Evolutionary conservation across 1,284 basidiomycete species (phyloP).

Genomic region (Moesziomyces parantarcticus): DNA sequence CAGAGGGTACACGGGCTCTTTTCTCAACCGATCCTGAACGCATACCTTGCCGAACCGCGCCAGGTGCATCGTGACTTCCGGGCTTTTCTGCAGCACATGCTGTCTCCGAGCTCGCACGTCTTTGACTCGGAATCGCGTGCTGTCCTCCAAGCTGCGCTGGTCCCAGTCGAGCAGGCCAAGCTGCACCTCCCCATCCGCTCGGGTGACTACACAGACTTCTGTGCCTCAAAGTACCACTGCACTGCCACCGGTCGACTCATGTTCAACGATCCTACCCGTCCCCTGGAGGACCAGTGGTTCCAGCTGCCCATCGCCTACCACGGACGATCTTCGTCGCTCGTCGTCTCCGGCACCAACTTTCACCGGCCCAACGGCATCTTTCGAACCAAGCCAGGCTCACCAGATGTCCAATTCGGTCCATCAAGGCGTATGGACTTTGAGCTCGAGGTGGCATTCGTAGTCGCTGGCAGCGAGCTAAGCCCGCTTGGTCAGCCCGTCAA

Average conservation of each 20-base stretch:
- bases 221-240: constrained; percentile 38
- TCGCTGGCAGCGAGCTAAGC: constrained; percentile 24
- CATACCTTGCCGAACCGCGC: constrained; percentile 12
- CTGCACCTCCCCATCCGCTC: constrained; percentile 27
- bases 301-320: constrained; percentile 48
- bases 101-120: not conserved
- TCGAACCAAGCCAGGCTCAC: constrained; percentile 11
- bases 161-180: constrained; percentile 10
- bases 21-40: constrained; percentile 25
- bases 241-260: constrained; percentile 29
- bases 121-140: not conserved
- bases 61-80: constrained; percentile 12
- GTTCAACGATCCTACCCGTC: constrained; percentile 33
- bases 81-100: constrained; percentile 14
- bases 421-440: constrained; percentile 45
- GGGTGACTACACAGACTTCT: constrained; percentile 52
- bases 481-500: constrained; percentile 14
- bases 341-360: constrained; percentile 19
- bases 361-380: constrained; percentile 32
- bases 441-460: constrained; percentile 41
- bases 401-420: constrained; percentile 19
- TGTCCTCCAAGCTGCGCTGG: constrained; percentile 1
- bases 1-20: not conserved
- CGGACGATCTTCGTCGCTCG: constrained; percentile 33
- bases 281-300: constrained; percentile 29